Evolutionary conservation across 352 stramenopile genomes (phyloP).

Genomic region (Pythium guiyangense): DNA sequence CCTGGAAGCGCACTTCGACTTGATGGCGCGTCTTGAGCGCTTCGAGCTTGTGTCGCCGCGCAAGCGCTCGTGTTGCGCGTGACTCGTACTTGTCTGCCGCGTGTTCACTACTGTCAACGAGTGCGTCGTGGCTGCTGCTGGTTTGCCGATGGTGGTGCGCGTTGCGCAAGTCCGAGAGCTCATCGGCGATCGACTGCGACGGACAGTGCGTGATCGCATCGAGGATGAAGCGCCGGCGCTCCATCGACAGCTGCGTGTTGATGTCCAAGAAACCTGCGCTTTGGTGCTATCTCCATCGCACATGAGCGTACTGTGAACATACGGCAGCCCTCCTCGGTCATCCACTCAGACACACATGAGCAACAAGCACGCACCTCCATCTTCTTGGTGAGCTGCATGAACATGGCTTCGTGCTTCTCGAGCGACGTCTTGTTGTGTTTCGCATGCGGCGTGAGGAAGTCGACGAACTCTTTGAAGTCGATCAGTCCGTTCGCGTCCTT

Average conservation of each 20-base stretch:
- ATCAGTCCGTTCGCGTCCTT: constrained; percentile 70
- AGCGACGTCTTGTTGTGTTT: constrained; percentile 34
- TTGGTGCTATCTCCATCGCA: constrained; percentile 33
- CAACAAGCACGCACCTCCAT: constrained; percentile 48
- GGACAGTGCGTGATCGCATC: constrained; percentile 60
- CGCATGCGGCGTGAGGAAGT: constrained; percentile 60
- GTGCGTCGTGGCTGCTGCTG: neutral
- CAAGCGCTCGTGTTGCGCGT: constrained; percentile 19
- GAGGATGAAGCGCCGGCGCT: constrained; percentile 65
- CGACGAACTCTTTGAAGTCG: constrained; percentile 78
- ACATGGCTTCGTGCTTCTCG: constrained; percentile 65
- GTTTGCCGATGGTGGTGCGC: neutral
- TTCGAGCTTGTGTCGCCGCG: constrained; percentile 48
- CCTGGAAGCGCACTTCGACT: constrained; percentile 54
- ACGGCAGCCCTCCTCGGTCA: no score
- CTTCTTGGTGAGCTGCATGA: constrained; percentile 70
- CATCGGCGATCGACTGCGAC: constrained; percentile 47
- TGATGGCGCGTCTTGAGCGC: constrained; percentile 42
- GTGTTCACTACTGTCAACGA: neutral
- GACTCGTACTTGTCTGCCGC: constrained; percentile 7
- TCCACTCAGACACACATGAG: neutral
- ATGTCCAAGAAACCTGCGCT: constrained; percentile 67
- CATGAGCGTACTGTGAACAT: constrained; percentile 2
- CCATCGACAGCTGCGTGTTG: constrained; percentile 77
- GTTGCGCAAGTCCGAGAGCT: constrained; percentile 41